These are phyloP conservation scores for Jamesozyma spencerorum DNA, from an alignment of 805 yeast species.

Conservation along the genomic window DNA sequence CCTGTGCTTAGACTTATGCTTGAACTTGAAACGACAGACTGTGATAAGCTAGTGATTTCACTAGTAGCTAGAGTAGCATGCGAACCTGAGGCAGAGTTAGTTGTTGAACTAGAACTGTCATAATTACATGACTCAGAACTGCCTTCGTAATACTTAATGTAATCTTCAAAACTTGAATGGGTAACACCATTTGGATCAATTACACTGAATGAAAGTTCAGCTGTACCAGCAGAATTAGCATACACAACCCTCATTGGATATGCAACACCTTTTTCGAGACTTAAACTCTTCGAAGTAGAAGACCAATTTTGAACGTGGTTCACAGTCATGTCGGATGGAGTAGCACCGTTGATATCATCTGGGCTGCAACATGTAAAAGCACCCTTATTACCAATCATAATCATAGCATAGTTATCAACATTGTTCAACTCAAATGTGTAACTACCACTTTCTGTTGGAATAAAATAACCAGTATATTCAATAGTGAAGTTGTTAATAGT, in stretches of 20 bases:
- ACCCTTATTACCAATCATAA: slow-evolving; percentile 24
- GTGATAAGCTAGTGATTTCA: no score
- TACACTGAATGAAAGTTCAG: slow-evolving; percentile 1
- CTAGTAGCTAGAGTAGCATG: no score
- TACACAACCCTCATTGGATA: slow-evolving; percentile 17
- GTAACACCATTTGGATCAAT: slow-evolving; percentile 4
- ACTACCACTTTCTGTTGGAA: slow-evolving; percentile 26
- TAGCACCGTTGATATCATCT: background rate
- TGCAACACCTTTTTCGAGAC: slow-evolving; percentile 5
- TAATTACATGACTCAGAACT: background rate
- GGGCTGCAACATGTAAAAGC: slow-evolving; percentile 29
- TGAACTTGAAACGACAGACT: no score
- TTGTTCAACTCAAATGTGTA: slow-evolving; percentile 19
- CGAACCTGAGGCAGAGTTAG: no score
- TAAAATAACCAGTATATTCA: slow-evolving; percentile 24
- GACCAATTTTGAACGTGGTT: background rate
- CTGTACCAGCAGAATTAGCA: slow-evolving; percentile 7
- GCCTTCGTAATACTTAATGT: background rate
- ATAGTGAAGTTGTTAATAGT: slow-evolving; percentile 16
- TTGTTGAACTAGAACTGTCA: background rate
- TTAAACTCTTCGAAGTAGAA: background rate
- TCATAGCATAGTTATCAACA: slow-evolving; percentile 28
- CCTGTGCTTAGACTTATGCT: no score
- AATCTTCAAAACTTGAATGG: background rate
- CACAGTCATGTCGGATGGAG: background rate